These are phyloP conservation scores for Cystobasidium pallidum DNA, from an alignment of 1,284 basidiomycete genomes.

Conservation along the genomic window DNA sequence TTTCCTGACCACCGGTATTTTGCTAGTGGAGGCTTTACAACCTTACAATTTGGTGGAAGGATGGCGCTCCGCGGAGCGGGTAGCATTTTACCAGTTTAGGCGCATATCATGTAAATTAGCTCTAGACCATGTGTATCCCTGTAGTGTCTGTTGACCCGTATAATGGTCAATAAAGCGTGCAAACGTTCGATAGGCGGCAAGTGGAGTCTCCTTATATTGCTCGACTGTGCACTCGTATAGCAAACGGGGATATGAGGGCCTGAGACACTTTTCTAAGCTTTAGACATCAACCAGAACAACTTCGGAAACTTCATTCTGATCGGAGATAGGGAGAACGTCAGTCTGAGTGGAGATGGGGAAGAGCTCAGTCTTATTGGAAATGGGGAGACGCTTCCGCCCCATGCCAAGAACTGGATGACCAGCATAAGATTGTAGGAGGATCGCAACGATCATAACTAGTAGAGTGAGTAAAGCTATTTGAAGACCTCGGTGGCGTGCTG, in stretches of 20 bases:
- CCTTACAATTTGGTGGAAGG: conserved; percentile 77
- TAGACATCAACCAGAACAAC: too few relatives aligned
- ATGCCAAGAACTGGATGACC: conserved; percentile 24
- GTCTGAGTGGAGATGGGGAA: too few relatives aligned
- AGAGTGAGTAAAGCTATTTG: conserved; percentile 28
- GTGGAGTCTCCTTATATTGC: too few relatives aligned
- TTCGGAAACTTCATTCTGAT: too few relatives aligned
- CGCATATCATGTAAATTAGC: background rate
- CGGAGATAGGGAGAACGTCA: too few relatives aligned
- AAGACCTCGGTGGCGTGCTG: conserved; percentile 24
- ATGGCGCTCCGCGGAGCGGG: conserved; percentile 79
- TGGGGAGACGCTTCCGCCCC: conserved; percentile 35
- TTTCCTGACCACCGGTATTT: conserved; percentile 31
- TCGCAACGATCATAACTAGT: conserved; percentile 34
- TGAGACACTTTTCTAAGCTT: too few relatives aligned
- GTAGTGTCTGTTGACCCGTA: too few relatives aligned
- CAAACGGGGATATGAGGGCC: too few relatives aligned
- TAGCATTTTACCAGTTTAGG: conserved; percentile 27
- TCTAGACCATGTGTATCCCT: background rate
- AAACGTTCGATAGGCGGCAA: too few relatives aligned
- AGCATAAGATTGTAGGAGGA: conserved; percentile 36
- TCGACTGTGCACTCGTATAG: too few relatives aligned
- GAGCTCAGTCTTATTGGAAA: too few relatives aligned
- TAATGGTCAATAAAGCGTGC: too few relatives aligned
- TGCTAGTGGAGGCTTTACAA: conserved; percentile 64